Conservation (phyloP, 2,329 filamentous ascomycete genomes). For the Tolypocladium paradoxum region DNA sequence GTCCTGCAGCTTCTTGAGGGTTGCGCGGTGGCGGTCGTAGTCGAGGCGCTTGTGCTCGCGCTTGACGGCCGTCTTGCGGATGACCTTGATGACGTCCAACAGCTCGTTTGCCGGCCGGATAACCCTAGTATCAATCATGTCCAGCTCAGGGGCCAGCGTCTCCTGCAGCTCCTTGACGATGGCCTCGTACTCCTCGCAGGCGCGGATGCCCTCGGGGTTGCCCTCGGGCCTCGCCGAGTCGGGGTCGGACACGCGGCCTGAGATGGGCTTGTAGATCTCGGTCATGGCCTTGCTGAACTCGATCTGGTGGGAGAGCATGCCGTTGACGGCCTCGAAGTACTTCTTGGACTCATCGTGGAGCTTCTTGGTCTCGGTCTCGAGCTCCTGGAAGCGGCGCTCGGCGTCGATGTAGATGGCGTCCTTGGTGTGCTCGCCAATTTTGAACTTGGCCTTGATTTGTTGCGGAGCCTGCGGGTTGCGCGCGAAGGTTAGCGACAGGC, state of each 20-base stretch:
- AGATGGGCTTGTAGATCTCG: conserved; percentile 97
- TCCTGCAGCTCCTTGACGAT: conserved; percentile 86
- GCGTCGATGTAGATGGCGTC: conserved; percentile 92
- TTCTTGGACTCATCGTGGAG: conserved; percentile 95
- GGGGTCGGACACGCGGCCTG: conserved; percentile 87
- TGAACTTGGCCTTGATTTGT: conserved; percentile 83
- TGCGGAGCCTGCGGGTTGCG: conserved; percentile 59
- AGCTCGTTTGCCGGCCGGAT: conserved; percentile 90
- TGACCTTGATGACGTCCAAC: conserved; percentile 87
- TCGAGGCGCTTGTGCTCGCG: conserved; percentile 96
- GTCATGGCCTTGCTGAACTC: conserved; percentile 94
- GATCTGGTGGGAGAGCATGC: conserved; percentile 95
- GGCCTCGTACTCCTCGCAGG: conserved; percentile 91
- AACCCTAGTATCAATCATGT: conserved; percentile 91
- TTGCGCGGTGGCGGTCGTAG: conserved; percentile 75
- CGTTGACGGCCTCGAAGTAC: conserved; percentile 96
- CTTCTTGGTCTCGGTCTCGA: conserved; percentile 92
- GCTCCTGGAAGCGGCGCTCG: conserved; percentile 84
- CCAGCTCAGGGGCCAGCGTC: conserved; percentile 79
- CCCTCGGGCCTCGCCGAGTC: conserved; percentile 71
- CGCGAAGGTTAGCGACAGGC: background rate
- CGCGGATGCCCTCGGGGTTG: conserved; percentile 84
- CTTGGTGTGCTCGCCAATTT: conserved; percentile 90
- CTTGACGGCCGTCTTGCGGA: conserved; percentile 79
- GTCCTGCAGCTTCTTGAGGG: conserved; percentile 88